Base-by-base conservation (phyloP, 2,329 filamentous ascomycete genomes). In the Metarhizium anisopliae region DNA sequence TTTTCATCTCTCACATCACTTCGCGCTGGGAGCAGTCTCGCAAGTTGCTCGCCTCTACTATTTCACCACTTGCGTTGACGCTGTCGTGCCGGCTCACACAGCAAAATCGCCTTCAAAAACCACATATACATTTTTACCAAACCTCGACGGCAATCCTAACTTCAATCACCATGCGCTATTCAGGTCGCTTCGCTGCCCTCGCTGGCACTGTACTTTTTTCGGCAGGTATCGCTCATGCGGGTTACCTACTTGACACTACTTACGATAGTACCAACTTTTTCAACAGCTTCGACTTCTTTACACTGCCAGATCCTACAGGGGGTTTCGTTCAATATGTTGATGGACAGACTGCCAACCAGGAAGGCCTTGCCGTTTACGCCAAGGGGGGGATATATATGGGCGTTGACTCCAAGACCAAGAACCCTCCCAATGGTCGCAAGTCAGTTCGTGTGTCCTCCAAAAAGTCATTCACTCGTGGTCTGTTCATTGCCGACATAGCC, bases 281-380 rank as follows among this genome's bases (percentile, higher is more conserved):
- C 67, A 61, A 73, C 20, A 68, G 71, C 53, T 83, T 83, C 63
- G 72, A 76, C 56, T 85, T 85, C 70, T 84, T 78, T 69, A 73
- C 67, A 53, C 70, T 68, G 3, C 57, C 70, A 0, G 90, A 94
- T 64, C 89, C 89, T 0, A 94, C 89, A 2, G 63, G 84, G 59
- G 90, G 89, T 36, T 90, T 84, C 63, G 89, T 94, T 62, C 72
- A 81, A 58, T 94, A 91, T 64, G 78, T 84, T 54, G 74, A 81
- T 60, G 75, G 78, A 52, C 56, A 67, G n/a, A 79, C 77, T 2
- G 87, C 89, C 55, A 78, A 80, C 57, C 64, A 67, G n/a, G 67
- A 71, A 42, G 77, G 78, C 16, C 76, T 91, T 8, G 83, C 85
- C 59, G 80, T 79, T 59, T 81, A 77, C 60, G 68, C 75, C 52